Percentiles rank a stretch among this genome's conserved stretches.
These are phyloP conservation scores for Plasmodiophora brassicae DNA, from an alignment of 208 protist genomes.

Conservation along the genomic window DNA sequence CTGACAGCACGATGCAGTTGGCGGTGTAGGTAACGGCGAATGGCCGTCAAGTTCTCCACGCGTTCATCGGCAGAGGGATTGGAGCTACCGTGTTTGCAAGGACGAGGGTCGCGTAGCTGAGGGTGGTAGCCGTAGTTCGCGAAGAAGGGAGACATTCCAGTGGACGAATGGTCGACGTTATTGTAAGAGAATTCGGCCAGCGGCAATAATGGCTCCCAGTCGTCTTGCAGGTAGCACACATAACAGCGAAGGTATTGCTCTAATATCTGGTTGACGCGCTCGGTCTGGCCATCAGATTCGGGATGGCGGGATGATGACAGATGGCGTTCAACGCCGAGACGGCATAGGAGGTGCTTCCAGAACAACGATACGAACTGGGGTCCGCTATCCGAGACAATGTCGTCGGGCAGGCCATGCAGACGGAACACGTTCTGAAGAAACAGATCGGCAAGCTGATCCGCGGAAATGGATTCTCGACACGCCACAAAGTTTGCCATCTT, in stretches of 20 bases:
- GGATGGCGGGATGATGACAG: not conserved
- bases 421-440: too few relatives aligned
- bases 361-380: not conserved
- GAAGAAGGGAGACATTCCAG: not conserved
- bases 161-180: not conserved
- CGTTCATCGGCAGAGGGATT: too few relatives aligned
- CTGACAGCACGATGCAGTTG: too few relatives aligned
- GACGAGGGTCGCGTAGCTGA: too few relatives aligned
- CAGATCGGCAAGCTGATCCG: too few relatives aligned
- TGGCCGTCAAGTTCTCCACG: too few relatives aligned
- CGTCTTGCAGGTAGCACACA: not conserved
- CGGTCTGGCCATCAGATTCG: not conserved
- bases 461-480: too few relatives aligned
- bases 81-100: too few relatives aligned
- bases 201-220: not conserved
- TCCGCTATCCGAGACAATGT: not conserved
- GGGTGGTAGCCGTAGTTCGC: slow-evolving; percentile 13
- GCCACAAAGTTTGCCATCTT: too few relatives aligned
- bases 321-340: not conserved
- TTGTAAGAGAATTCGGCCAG: slow-evolving; percentile 20
- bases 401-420: too few relatives aligned
- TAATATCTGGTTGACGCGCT: slow-evolving; percentile 11
- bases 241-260: slow-evolving; percentile 4
- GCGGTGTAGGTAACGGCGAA: too few relatives aligned
- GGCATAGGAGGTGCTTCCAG: not conserved